phyloP scores from a whole-genome alignment of 2,329 filamentous ascomycete genomes.

The Alternaria sp. region DNA sequence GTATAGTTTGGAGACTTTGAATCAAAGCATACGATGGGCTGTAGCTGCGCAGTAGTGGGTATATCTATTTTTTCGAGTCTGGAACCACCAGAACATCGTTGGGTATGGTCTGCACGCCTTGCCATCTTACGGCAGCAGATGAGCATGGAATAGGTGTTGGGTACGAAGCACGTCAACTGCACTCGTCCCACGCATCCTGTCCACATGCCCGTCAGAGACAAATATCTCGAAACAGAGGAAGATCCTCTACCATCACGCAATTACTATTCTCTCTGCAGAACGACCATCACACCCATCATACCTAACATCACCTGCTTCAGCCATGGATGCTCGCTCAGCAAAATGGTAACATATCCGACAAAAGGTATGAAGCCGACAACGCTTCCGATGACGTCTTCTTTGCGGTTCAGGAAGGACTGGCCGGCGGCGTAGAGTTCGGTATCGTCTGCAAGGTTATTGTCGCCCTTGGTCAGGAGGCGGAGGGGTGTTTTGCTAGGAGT shows the following conservation, averaged over 20 bases:
- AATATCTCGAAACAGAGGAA: not conserved
- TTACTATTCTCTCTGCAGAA: conserved; percentile 84
- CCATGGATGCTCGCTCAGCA: conserved; percentile 96
- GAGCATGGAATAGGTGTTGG: not conserved
- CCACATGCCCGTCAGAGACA: not conserved
- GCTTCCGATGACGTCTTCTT: conserved; percentile 88
- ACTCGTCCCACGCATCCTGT: not conserved
- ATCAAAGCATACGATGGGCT: not conserved
- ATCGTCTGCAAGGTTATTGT: conserved; percentile 95
- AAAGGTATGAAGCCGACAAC: conserved; percentile 92
- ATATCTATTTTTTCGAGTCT: conserved; percentile 6
- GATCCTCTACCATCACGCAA: not conserved
- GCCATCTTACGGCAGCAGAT: conserved; percentile 1
- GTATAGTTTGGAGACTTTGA: not conserved
- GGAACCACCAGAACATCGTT: not conserved
- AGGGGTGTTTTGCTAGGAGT: conserved; percentile 56
- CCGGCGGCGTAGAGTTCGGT: conserved; percentile 87
- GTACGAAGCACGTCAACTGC: not conserved
- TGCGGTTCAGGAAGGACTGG: conserved; percentile 84
- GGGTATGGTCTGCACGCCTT: conserved; percentile 14
- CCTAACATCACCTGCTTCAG: conserved; percentile 94
- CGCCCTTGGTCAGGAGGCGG: conserved; percentile 91
- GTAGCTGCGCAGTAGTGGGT: not conserved
- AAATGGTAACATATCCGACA: conserved; percentile 95
- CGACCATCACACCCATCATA: conserved; percentile 92